Evolutionary conservation across 73 alveolate species (phyloP).

Genomic region (Uronychia binucleata): DNA sequence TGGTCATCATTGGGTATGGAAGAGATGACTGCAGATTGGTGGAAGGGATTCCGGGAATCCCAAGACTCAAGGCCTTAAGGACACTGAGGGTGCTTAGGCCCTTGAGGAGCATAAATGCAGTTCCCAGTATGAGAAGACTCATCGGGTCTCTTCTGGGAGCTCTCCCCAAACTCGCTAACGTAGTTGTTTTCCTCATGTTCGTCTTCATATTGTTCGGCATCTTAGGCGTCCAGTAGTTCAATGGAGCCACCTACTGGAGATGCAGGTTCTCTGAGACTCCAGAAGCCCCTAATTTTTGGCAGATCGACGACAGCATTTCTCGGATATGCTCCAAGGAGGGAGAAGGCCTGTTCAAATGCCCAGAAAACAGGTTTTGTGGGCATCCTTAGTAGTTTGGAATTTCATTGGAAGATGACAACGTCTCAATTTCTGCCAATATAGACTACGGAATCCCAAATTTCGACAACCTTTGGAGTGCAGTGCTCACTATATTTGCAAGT

Average conservation of each 20-base stretch:
- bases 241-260: constrained; percentile 23
- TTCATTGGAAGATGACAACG: background rate
- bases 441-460: background rate
- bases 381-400: constrained; percentile 5
- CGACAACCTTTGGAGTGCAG: background rate
- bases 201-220: constrained; percentile 44
- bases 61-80: constrained; percentile 28
- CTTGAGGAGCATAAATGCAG: constrained; percentile 45
- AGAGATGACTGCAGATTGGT: constrained; percentile 12
- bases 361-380: background rate
- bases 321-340: background rate
- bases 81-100: constrained; percentile 42
- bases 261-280: constrained; percentile 27
- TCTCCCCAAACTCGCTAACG: constrained; percentile 40
- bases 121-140: constrained; percentile 44
- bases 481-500: background rate
- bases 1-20: constrained; percentile 43
- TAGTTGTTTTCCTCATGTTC: constrained; percentile 24
- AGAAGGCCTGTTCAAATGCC: background rate
- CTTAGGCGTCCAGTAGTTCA: constrained; percentile 38
- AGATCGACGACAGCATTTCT: background rate
- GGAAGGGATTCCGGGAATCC: constrained; percentile 5
- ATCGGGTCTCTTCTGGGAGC: constrained; percentile 35
- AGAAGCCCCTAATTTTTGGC: background rate
- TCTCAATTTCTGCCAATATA: background rate